These are phyloP conservation scores for Didymella segeticola DNA, from an alignment of 2,329 filamentous ascomycete species.

Conservation along the genomic window DNA sequence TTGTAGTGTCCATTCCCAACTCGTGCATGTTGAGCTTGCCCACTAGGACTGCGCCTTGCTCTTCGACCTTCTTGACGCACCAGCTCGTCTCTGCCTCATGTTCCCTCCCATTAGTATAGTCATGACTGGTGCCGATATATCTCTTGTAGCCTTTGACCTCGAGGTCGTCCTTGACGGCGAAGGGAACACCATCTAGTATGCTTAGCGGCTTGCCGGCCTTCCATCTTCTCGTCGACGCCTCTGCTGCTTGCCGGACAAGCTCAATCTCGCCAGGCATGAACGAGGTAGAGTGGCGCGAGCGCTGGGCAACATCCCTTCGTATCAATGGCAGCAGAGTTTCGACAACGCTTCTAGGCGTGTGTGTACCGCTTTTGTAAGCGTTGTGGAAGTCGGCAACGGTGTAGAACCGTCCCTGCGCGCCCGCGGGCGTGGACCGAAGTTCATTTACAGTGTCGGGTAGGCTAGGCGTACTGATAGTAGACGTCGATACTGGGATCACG, in stretches of 20 bases:
- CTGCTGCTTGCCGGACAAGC: slow-evolving; percentile 70
- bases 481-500: slow-evolving; percentile 56
- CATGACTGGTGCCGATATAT: slow-evolving; percentile 68
- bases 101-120: slow-evolving; percentile 57
- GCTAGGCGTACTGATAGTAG: slow-evolving; percentile 22
- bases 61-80: slow-evolving; percentile 74
- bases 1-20: slow-evolving; percentile 80
- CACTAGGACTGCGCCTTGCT: slow-evolving; percentile 76
- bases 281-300: slow-evolving; percentile 70
- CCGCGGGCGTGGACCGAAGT: slow-evolving; percentile 26
- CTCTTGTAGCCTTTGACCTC: slow-evolving; percentile 73
- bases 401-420: slow-evolving; percentile 43
- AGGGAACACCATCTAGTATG: slow-evolving; percentile 79
- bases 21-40: slow-evolving; percentile 85
- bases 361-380: slow-evolving; percentile 71
- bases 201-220: slow-evolving; percentile 69
- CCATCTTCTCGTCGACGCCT: slow-evolving; percentile 76
- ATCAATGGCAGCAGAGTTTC: slow-evolving; percentile 76
- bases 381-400: slow-evolving; percentile 79
- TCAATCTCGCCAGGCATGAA: slow-evolving; percentile 74
- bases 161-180: slow-evolving; percentile 84
- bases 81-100: slow-evolving; percentile 64
- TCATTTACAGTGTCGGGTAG: slow-evolving; percentile 29
- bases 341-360: slow-evolving; percentile 75
- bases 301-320: slow-evolving; percentile 61